Conservation (phyloP, 202 grass and related monocot species). For the Zizania palustris region DNA sequence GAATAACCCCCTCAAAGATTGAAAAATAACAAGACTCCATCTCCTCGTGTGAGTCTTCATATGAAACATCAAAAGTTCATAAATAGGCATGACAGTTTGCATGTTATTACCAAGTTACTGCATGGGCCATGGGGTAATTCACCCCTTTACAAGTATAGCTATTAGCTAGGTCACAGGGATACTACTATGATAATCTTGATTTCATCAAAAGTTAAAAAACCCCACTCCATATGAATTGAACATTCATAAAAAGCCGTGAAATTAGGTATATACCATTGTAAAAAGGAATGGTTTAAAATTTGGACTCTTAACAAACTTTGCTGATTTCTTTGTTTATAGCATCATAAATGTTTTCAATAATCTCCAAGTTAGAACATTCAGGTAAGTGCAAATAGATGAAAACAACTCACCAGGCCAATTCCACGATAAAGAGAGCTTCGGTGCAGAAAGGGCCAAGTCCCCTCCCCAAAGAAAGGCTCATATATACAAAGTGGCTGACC, state of each 20-base stretch:
- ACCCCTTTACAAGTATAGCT: not conserved
- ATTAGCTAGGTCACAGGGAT: not conserved
- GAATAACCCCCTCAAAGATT: not conserved
- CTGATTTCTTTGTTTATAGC: constrained; percentile 17
- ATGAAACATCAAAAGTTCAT: constrained; percentile 14
- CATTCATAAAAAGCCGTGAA: constrained; percentile 14
- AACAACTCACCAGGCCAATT: constrained; percentile 89
- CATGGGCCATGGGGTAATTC: not conserved
- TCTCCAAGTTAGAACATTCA: constrained; percentile 19
- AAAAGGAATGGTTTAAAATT: not conserved
- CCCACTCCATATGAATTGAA: constrained; percentile 6
- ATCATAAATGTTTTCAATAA: constrained; percentile 27
- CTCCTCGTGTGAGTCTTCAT: constrained; percentile 11
- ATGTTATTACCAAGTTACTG: constrained; percentile 4
- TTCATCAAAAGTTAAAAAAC: not conserved
- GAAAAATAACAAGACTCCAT: constrained; percentile 16
- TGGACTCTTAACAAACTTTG: not conserved
- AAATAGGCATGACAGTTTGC: not conserved
- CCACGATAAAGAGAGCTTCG: constrained; percentile 85
- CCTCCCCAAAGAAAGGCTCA: constrained; percentile 96
- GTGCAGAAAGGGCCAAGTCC: constrained; percentile 91
- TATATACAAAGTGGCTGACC: constrained; percentile 97
- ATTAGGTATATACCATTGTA: constrained; percentile 9
- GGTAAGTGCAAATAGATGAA: constrained; percentile 14
- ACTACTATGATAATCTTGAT: constrained; percentile 4